Percentiles rank a stretch among this genome's conserved stretches.
Conservation (phyloP, 2,329 filamentous ascomycete genomes). For the Teratosphaeria destructans region DNA sequence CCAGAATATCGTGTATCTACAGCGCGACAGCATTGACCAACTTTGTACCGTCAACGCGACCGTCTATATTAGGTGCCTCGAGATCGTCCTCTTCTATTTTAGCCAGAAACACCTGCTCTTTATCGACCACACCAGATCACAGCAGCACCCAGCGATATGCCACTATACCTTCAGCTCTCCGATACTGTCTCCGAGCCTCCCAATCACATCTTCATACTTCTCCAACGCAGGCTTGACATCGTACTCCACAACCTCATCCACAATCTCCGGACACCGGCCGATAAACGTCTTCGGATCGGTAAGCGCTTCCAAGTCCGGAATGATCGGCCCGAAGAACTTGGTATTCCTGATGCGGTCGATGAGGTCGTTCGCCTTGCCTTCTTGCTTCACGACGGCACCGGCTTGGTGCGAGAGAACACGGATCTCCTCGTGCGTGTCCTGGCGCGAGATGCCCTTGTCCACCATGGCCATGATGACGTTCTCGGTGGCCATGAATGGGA, state of each 20-base stretch:
- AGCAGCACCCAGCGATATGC: slow-evolving; percentile 15
- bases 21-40: no score
- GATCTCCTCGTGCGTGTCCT: slow-evolving; percentile 81
- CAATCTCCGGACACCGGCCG: slow-evolving; percentile 30
- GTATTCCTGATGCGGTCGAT: slow-evolving; percentile 64
- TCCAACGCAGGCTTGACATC: slow-evolving; percentile 28
- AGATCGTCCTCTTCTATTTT: no score
- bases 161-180: slow-evolving; percentile 19
- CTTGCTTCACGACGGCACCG: slow-evolving; percentile 56
- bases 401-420: slow-evolving; percentile 70
- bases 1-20: no score
- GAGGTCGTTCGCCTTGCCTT: slow-evolving; percentile 70
- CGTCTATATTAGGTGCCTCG: background rate
- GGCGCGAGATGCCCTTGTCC: slow-evolving; percentile 58
- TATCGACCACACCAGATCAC: slow-evolving; percentile 7
- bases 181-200: slow-evolving; percentile 12
- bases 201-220: slow-evolving; percentile 21
- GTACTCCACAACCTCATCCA: slow-evolving; percentile 27
- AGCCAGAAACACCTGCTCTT: no score
- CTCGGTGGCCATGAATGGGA: slow-evolving; percentile 57
- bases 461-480: slow-evolving; percentile 70
- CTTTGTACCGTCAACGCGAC: background rate
- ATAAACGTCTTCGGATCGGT: slow-evolving; percentile 29
- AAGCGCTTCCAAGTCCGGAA: slow-evolving; percentile 25
- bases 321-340: slow-evolving; percentile 55